Evolutionary conservation across 2,329 filamentous ascomycete species (phyloP), one percentile per base, ranked within the genome.

Genomic region (Aspergillus novoparasiticus): DNA sequence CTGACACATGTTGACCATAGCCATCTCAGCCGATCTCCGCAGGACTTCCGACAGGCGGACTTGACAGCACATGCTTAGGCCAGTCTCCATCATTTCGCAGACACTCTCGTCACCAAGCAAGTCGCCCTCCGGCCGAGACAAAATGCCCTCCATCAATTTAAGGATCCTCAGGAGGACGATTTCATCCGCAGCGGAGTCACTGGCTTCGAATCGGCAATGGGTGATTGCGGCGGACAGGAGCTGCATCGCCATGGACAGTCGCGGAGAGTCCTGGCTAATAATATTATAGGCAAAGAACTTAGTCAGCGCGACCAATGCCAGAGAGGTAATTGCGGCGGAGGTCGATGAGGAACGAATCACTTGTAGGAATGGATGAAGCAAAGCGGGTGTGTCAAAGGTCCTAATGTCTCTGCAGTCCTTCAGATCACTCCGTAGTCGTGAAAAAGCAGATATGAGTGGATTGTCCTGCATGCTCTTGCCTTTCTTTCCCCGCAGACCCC

Each of bases 11-110:
- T 93, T 92, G 53, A 98, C 92, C 94, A 99, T 97, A 60, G 93
- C 90, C 73, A 96, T 95, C 79, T 99, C 95, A 2, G 95, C 95
- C 23, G 94, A 96, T 67, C 94, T 87, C 67, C 94, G 88, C 60
- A 99, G 82, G 4, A 98, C 89, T 71, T 97, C 94, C 11, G 94
- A 97, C 65, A 98, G 89, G 60, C 94, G 88, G 60, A 92, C 88
- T 74, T 98, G 94, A 67, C 94, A 99, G 82, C 95, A 99, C 83
- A 99, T 98, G 74, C 93, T 97, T 68, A 99, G 80, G 1, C 94
- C 95, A 1, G 93, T 94, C 76, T 97, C 95, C 94, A 99, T 98
- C 93, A 99, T 98, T 76, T 97, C 93, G 76, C 96, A 99, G 12
- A 99, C 93, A 74, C 94, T 98, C 80, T 98, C 94, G 72, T 99